Evolutionary conservation across 352 stramenopile species (phyloP).

Genomic region (Lagenidium giganteum): DNA sequence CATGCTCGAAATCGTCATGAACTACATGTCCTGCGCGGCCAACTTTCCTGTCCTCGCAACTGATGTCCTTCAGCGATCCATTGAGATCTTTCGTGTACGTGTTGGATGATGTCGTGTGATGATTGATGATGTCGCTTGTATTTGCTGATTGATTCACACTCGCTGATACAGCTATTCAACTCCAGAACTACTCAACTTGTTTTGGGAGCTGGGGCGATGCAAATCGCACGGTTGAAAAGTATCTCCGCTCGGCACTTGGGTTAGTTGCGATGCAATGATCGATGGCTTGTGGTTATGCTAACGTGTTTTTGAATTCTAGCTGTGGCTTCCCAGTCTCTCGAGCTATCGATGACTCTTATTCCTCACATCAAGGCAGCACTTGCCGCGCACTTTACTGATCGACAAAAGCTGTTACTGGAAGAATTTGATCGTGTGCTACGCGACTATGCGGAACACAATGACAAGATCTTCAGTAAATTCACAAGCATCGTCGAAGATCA

Average conservation of each 20-base stretch:
- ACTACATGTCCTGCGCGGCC: conserved; percentile 90
- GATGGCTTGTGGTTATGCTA: no score
- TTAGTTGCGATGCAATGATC: conserved; percentile 9
- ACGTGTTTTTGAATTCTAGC: conserved; percentile 42
- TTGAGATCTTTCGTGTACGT: conserved; percentile 86
- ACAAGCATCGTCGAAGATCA: conserved; percentile 96
- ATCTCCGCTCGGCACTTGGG: conserved; percentile 96
- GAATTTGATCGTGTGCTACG: conserved; percentile 94
- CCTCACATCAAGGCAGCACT: conserved; percentile 95
- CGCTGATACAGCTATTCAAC: conserved; percentile 95
- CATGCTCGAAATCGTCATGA: conserved; percentile 95
- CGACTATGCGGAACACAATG: conserved; percentile 95
- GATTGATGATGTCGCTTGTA: conserved; percentile 4
- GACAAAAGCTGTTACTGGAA: conserved; percentile 94
- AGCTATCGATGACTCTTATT: conserved; percentile 91
- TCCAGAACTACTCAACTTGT: conserved; percentile 95
- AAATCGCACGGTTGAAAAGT: conserved; percentile 93
- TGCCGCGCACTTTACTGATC: conserved; percentile 91
- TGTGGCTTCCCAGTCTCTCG: conserved; percentile 93
- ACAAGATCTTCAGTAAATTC: conserved; percentile 98
- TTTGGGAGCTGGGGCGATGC: conserved; percentile 94
- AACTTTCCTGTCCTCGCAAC: conserved; percentile 94
- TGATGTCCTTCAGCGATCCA: conserved; percentile 91
- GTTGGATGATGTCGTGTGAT: neutral
- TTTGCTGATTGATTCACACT: conserved; percentile 18